A percentile compares a stretch with the other conserved stretches of the same genome.
Conservation (phyloP, 495 filamentous ascomycete genomes). For the Xylaria scruposa region DNA sequence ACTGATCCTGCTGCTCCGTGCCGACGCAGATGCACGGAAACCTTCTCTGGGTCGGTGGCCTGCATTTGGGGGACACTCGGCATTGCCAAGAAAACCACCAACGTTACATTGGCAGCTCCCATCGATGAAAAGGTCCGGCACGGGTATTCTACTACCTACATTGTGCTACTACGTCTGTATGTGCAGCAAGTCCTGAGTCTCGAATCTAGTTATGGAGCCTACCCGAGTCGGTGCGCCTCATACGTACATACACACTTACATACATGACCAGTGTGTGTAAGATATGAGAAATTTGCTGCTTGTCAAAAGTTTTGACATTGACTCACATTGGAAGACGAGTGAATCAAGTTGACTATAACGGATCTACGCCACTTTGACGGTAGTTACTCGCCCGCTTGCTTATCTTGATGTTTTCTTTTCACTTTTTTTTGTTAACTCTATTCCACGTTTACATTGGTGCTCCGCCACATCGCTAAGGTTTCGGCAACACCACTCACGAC, state of each 20-base stretch:
- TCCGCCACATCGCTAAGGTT: neutral
- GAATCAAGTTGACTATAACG: neutral
- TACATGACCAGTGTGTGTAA: neutral
- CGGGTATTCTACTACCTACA: neutral
- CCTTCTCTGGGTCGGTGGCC: constrained; percentile 17
- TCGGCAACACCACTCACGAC: neutral
- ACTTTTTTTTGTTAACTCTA: neutral
- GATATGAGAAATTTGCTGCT: neutral
- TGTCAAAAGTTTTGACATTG: neutral
- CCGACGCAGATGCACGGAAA: constrained; percentile 20
- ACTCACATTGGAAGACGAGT: neutral
- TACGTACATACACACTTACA: neutral
- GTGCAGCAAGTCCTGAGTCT: constrained; percentile 5
- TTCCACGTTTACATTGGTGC: neutral
- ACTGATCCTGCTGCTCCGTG: constrained; percentile 5
- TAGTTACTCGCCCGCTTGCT: neutral
- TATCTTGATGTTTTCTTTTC: neutral
- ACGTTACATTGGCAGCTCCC: constrained; percentile 11
- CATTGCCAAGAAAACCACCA: constrained; percentile 4
- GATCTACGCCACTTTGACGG: neutral
- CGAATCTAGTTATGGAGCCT: constrained; percentile 13
- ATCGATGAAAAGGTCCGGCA: constrained; percentile 14
- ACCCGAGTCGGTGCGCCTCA: constrained; percentile 14
- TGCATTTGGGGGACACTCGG: constrained; percentile 7
- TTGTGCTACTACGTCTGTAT: too few relatives aligned